Conservation (phyloP, 257 asterid genomes). For the Solanum ossicruentum region DNA sequence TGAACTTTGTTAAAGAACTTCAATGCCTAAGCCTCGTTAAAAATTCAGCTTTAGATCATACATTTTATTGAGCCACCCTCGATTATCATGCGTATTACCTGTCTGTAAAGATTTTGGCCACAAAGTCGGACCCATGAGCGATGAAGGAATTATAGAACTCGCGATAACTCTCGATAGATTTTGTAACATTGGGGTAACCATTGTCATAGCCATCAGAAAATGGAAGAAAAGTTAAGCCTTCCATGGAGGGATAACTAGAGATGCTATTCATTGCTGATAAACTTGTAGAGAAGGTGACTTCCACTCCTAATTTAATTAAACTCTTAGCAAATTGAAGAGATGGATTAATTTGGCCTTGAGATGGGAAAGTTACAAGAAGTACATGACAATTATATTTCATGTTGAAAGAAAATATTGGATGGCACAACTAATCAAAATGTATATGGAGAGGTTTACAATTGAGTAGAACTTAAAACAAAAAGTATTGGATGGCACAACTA, state of each 20-base stretch:
- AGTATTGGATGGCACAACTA: too few species aligned
- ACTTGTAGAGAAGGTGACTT: not conserved
- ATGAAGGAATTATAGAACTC: not conserved
- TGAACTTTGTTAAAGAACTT: too few species aligned
- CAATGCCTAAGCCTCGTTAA: too few species aligned
- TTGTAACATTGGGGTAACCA: not conserved
- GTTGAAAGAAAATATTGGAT: not conserved
- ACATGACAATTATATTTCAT: not conserved
- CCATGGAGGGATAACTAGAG: not conserved
- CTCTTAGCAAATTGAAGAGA: not conserved
- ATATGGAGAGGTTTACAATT: too few species aligned
- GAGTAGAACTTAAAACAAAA: too few species aligned
- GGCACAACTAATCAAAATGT: too few species aligned
- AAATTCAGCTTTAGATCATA: too few species aligned
- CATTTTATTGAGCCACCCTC: too few species aligned
- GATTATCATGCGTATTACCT: not conserved
- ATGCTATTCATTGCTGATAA: not conserved
- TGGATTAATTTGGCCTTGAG: not conserved
- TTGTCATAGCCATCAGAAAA: too few species aligned
- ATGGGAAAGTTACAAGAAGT: not conserved
- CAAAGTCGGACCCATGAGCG: constrained; percentile 2
- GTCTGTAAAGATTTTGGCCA: not conserved
- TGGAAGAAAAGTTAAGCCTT: too few species aligned
- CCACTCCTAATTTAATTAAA: not conserved
- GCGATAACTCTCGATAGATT: not conserved